Percentiles rank a stretch among this genome's conserved stretches.
phyloP scores from a whole-genome alignment of 352 stramenopile species.

The Phytophthora tubulina region DNA sequence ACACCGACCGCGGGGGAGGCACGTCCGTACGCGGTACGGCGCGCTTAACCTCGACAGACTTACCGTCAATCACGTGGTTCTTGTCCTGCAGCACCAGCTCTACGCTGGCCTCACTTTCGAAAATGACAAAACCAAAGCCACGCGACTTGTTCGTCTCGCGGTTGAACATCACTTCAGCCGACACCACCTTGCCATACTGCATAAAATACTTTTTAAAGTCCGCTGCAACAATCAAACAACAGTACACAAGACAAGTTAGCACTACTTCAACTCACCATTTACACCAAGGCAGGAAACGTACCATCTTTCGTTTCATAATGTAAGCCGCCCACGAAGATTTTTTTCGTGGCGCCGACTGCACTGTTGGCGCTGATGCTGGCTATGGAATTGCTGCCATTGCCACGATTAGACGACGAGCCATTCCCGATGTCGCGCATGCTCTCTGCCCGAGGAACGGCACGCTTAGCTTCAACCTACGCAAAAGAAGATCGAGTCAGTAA shows the following conservation, averaged over 20 bases:
- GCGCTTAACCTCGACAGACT: slow-evolving; percentile 91
- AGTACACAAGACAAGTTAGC: not conserved
- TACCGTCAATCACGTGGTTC: slow-evolving; percentile 93
- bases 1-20: slow-evolving; percentile 76
- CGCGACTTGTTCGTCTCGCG: slow-evolving; percentile 95
- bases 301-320: slow-evolving; percentile 95
- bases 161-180: slow-evolving; percentile 96
- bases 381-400: slow-evolving; percentile 60
- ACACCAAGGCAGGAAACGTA: slow-evolving; percentile 37
- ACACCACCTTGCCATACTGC: slow-evolving; percentile 94
- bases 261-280: not conserved
- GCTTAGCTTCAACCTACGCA: slow-evolving; percentile 91
- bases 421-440: slow-evolving; percentile 76
- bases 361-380: slow-evolving; percentile 64
- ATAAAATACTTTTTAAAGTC: slow-evolving; percentile 95
- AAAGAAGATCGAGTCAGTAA: slow-evolving; percentile 35
- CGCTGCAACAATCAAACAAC: slow-evolving; percentile 44
- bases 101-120: slow-evolving; percentile 90
- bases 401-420: slow-evolving; percentile 56
- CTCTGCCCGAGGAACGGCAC: slow-evolving; percentile 89
- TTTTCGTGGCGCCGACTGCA: slow-evolving; percentile 85
- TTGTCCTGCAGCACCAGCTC: slow-evolving; percentile 88
- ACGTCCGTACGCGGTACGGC: slow-evolving; percentile 87
- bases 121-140: slow-evolving; percentile 95
- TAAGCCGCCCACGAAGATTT: slow-evolving; percentile 94